Evolutionary conservation across 2,329 filamentous ascomycete genomes (phyloP), one percentile per base, ranked within the genome.

Genomic region (Penicillium sp.): DNA sequence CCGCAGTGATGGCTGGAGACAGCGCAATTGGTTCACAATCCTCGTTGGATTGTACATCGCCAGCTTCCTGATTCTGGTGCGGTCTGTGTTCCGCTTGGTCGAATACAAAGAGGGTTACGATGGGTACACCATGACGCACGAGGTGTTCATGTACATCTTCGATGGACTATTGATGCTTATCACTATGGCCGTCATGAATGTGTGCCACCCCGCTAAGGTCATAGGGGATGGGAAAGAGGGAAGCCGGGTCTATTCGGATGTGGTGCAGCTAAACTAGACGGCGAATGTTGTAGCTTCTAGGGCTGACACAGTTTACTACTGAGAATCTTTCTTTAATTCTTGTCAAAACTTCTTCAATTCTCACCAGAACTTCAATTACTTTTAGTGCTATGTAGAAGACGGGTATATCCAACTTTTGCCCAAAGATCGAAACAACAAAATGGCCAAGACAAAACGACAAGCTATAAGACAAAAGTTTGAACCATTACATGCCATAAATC

Each of bases 141-240:
- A 72, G 58, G 59, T 53, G 2, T 70, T 62, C 27, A 56, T 67
- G 25, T 72, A 72, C 50, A 50, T 68, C 27, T 71, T 71, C 45
- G 69, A 71, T 57, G 62, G 61, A 0, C 16, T 67, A 25, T 53
- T 69, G 58, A 71, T 72, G 68, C 59, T 64, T 9, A 31, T 61
- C 21, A 65, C 67, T 4, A 65, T 71, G 65, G 49, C 61, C 5
- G 44, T 62, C 0, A 62, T 66, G 63, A 65, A 67, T 34, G 25
- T 65, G 3, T 66, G 59, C 36, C 64, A 66, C 27, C 64, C 64
- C 1, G 63, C 64, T 10, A 50, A 51, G 39, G 65, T 66, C 49
- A 10, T 66, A 33, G 61, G 64, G 0, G 45, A 65, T 58, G 63
- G 63, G 2, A 65, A 63, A 38, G 44, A 40, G 25, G 54, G n/a